Conservation (phyloP, 805 yeast species). For the Kodamaea fukazawae region DNA sequence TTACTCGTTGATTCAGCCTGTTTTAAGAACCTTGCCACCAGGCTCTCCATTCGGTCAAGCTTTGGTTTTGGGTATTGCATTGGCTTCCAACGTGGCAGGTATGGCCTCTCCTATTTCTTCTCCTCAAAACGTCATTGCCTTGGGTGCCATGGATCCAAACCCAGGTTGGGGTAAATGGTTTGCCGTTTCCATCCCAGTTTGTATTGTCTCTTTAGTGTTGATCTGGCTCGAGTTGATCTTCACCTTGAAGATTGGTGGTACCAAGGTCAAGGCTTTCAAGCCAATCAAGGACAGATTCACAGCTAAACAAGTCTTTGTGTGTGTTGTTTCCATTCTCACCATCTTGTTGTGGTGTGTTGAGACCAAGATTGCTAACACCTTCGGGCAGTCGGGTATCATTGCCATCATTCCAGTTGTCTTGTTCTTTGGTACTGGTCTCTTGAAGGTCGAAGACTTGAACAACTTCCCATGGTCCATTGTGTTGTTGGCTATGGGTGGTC, state of each 20-base stretch:
- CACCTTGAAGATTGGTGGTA: constrained; percentile 53
- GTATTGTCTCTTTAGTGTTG: constrained; percentile 55
- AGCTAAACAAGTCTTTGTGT: constrained; percentile 42
- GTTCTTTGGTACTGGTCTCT: constrained; percentile 49
- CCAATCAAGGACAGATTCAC: constrained; percentile 48
- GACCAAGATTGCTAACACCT: constrained; percentile 37
- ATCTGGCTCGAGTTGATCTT: constrained; percentile 73
- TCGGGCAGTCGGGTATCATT: constrained; percentile 50
- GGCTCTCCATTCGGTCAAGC: constrained; percentile 78
- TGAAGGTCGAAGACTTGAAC: constrained; percentile 48
- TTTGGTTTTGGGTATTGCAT: constrained; percentile 83
- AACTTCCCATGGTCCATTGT: constrained; percentile 56
- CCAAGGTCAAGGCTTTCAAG: constrained; percentile 46
- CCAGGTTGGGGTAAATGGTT: constrained; percentile 95
- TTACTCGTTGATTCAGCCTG: constrained; percentile 86
- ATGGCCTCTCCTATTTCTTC: constrained; percentile 97
- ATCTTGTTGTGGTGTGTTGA: constrained; percentile 51
- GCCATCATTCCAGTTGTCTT: constrained; percentile 47
- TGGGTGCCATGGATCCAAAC: constrained; percentile 76
- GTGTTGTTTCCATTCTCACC: constrained; percentile 41
- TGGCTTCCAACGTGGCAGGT: constrained; percentile 92
- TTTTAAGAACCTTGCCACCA: constrained; percentile 78
- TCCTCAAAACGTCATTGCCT: constrained; percentile 91
- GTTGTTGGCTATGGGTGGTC: constrained; percentile 55
- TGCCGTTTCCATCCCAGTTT: constrained; percentile 78